phyloP scores from a whole-genome alignment of 1,284 basidiomycete genomes.

The Puccinia hordei region DNA sequence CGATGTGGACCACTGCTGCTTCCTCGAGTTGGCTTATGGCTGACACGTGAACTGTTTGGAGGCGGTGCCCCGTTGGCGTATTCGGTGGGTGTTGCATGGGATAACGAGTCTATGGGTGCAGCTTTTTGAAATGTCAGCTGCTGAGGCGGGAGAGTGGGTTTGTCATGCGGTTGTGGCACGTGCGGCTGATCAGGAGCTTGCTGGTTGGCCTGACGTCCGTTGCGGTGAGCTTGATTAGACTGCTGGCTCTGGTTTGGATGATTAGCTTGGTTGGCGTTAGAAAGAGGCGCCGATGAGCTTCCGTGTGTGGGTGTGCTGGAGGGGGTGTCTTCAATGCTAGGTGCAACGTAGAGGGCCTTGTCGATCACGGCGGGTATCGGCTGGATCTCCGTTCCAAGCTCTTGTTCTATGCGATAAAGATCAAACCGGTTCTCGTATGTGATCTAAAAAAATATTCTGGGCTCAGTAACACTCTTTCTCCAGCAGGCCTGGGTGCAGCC shows the following conservation, averaged over 20 bases:
- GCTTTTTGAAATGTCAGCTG: constrained; percentile 50
- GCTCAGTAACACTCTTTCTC: background rate
- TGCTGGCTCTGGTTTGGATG: constrained; percentile 30
- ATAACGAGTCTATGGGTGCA: constrained; percentile 49
- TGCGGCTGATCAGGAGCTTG: constrained; percentile 29
- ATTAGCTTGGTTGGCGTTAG: constrained; percentile 1
- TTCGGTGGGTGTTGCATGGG: constrained; percentile 49
- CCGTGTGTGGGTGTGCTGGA: constrained; percentile 10
- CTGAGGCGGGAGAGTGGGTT: constrained; percentile 50
- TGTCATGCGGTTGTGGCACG: constrained; percentile 39
- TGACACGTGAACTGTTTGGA: constrained; percentile 17
- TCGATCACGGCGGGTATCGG: constrained; percentile 91
- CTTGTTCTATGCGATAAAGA: constrained; percentile 95
- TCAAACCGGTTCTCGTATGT: constrained; percentile 94
- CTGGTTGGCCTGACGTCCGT: constrained; percentile 16
- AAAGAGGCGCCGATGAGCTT: background rate
- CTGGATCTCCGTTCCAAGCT: constrained; percentile 95
- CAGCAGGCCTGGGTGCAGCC: constrained; percentile 58
- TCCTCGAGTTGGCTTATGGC: constrained; percentile 42
- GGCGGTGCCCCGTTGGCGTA: constrained; percentile 41
- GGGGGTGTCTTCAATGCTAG: constrained; percentile 52
- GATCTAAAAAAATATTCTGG: constrained; percentile 53
- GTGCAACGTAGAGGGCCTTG: constrained; percentile 85
- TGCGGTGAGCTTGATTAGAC: constrained; percentile 24
- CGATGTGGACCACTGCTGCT: constrained; percentile 32